Evolutionary conservation across 352 stramenopile species (phyloP).

Genomic region (Phytophthora vignae): DNA sequence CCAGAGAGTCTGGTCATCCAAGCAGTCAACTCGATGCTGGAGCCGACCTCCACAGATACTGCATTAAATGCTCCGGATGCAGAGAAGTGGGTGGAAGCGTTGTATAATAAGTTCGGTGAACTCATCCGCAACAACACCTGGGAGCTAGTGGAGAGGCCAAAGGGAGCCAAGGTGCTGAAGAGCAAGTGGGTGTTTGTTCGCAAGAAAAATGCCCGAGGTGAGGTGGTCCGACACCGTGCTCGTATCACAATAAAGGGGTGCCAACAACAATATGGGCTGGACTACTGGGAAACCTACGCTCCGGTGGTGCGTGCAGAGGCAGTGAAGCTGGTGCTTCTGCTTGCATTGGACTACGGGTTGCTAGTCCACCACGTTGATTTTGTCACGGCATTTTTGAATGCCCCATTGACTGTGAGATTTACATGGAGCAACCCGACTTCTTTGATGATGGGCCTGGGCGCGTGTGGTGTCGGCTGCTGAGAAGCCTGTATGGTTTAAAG

Average conservation of each 20-base stretch:
- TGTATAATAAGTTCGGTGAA: constrained; percentile 3
- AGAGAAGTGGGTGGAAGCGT: neutral
- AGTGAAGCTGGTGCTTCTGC: constrained; percentile 3
- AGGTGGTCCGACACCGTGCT: neutral
- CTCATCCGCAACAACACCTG: constrained; percentile 5
- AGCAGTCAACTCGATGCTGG: neutral
- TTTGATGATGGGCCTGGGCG: constrained; percentile 10
- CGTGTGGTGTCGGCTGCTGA: constrained; percentile 10
- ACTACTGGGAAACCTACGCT: constrained; percentile 15
- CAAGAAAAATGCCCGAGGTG: neutral
- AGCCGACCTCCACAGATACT: neutral
- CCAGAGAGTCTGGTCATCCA: constrained; percentile 4
- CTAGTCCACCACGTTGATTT: constrained; percentile 14
- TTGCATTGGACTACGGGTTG: constrained; percentile 7
- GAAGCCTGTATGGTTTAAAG: constrained; percentile 9
- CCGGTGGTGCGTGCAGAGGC: constrained; percentile 7
- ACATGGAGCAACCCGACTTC: constrained; percentile 18
- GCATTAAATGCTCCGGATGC: neutral
- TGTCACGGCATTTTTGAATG: constrained; percentile 18
- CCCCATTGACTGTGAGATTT: constrained; percentile 13
- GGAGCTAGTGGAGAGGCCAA: neutral
- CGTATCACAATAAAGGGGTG: constrained; percentile 13
- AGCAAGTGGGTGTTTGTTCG: constrained; percentile 12
- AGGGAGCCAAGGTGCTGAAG: neutral
- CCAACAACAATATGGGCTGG: constrained; percentile 1